Percentiles rank a stretch among this genome's conserved stretches.
These are phyloP conservation scores for Pyrenophora seminiperda DNA, from an alignment of 2,329 filamentous ascomycete genomes.

Conservation along the genomic window DNA sequence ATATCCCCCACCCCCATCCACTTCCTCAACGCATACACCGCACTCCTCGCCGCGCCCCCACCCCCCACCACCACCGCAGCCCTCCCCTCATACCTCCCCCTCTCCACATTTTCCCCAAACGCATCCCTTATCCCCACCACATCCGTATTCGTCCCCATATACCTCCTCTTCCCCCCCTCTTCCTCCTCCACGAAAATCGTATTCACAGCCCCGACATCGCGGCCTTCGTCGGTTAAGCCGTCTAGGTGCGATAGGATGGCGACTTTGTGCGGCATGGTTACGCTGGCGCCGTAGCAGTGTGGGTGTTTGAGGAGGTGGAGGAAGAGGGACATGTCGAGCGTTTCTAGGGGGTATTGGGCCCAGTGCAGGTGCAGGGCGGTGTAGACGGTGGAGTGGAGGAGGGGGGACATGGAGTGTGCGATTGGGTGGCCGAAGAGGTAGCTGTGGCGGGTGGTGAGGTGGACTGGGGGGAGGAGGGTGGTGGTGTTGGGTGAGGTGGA, in stretches of 20 bases:
- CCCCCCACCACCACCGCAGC: slow-evolving; percentile 77
- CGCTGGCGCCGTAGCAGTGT: slow-evolving; percentile 69
- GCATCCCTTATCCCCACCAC: slow-evolving; percentile 77
- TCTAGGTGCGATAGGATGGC: slow-evolving; percentile 75
- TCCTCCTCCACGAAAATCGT: slow-evolving; percentile 70
- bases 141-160: slow-evolving; percentile 81
- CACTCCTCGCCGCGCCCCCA: slow-evolving; percentile 77
- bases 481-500: too few species aligned
- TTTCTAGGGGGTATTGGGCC: slow-evolving; percentile 57
- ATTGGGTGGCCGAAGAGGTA: slow-evolving; percentile 64
- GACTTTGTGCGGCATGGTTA: slow-evolving; percentile 87
- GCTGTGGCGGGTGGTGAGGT: slow-evolving; percentile 52
- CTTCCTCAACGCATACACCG: slow-evolving; percentile 74
- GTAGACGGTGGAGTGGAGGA: slow-evolving; percentile 61
- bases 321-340: slow-evolving; percentile 52
- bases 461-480: slow-evolving; percentile 19
- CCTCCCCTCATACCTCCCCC: slow-evolving; percentile 59
- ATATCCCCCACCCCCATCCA: slow-evolving; percentile 71
- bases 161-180: slow-evolving; percentile 55
- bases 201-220: slow-evolving; percentile 77
- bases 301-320: slow-evolving; percentile 59
- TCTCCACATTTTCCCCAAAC: slow-evolving; percentile 58
- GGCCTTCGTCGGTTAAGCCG: slow-evolving; percentile 72
- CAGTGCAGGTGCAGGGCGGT: slow-evolving; percentile 57
- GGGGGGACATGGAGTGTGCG: slow-evolving; percentile 61